Conservation (phyloP, 2,329 filamentous ascomycete genomes). For the Fusarium sulawesiense region DNA sequence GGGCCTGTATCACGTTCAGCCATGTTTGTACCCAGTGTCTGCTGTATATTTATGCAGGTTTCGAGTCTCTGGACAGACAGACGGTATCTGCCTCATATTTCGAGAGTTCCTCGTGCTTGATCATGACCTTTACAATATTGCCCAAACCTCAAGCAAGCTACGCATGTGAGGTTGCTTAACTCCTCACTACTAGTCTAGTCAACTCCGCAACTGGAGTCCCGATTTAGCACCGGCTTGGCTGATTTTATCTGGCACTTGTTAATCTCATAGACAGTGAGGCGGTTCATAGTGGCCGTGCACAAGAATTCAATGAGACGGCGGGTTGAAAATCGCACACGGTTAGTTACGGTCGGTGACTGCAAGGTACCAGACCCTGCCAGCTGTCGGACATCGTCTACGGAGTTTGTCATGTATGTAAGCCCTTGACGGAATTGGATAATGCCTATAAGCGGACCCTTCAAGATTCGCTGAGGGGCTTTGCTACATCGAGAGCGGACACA, state of each 20-base stretch:
- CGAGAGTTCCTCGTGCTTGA: not conserved
- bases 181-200: slow-evolving; percentile 25
- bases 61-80: slow-evolving; percentile 9
- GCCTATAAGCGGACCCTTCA: slow-evolving; percentile 5
- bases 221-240: slow-evolving; percentile 41
- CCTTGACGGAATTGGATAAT: slow-evolving; percentile 1
- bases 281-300: slow-evolving; percentile 31
- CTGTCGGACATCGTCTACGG: slow-evolving; percentile 2
- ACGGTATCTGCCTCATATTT: slow-evolving; percentile 2
- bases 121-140: not conserved
- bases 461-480: slow-evolving; percentile 9
- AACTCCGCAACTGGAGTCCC: slow-evolving; percentile 28
- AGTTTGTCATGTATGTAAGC: not conserved
- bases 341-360: slow-evolving; percentile 40
- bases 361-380: slow-evolving; percentile 26
- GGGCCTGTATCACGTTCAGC: slow-evolving; percentile 19
- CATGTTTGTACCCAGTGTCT: slow-evolving; percentile 33
- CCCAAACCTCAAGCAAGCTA: slow-evolving; percentile 1
- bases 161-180: slow-evolving; percentile 11
- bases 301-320: slow-evolving; percentile 7
- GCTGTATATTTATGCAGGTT: slow-evolving; percentile 18
- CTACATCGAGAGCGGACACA: slow-evolving; percentile 15
- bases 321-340: slow-evolving; percentile 31
- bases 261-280: slow-evolving; percentile 26
- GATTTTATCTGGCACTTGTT: slow-evolving; percentile 24